Conservation (phyloP, 2,329 filamentous ascomycete species). For the Diaporthe sp. region DNA sequence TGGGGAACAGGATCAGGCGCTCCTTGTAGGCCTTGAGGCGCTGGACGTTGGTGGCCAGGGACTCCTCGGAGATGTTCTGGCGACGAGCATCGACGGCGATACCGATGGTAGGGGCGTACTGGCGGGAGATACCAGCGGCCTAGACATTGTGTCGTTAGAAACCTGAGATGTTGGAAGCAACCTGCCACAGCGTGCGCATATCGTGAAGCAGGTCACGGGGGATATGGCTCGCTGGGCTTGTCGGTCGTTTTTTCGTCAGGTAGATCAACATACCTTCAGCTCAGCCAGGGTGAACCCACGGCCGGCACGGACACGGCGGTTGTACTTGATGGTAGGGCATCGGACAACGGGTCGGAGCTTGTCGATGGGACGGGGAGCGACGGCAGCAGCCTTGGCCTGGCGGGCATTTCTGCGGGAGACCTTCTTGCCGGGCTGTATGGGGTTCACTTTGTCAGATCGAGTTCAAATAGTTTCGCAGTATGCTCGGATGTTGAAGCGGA, state of each 20-base stretch:
- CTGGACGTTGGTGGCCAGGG: conserved; percentile 92
- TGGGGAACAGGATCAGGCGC: conserved; percentile 97
- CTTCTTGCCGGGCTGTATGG: conserved; percentile 91
- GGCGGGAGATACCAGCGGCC: conserved; percentile 96
- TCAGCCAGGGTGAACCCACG: conserved; percentile 98
- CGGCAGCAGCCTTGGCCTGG: conserved; percentile 92
- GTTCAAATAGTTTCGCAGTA: conserved; percentile 39
- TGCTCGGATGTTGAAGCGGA: background rate
- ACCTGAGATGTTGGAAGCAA: background rate
- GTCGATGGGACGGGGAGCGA: conserved; percentile 97
- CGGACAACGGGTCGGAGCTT: conserved; percentile 95
- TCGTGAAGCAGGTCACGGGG: background rate
- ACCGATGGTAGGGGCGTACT: conserved; percentile 94
- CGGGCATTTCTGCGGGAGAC: conserved; percentile 91
- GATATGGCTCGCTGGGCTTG: background rate
- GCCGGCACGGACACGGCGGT: conserved; percentile 95
- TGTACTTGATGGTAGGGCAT: conserved; percentile 99
- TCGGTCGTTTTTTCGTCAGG: background rate
- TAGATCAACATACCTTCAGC: conserved; percentile 83
- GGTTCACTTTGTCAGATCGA: conserved; percentile 52
- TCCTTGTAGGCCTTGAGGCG: conserved; percentile 98
- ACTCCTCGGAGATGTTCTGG: conserved; percentile 97
- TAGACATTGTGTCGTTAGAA: conserved; percentile 60
- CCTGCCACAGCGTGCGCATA: conserved; percentile 1
- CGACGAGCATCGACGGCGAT: conserved; percentile 97